Evolutionary conservation across 352 stramenopile species (phyloP), one percentile per base, ranked within the genome.

Genomic region (Phytophthora hybrid): DNA sequence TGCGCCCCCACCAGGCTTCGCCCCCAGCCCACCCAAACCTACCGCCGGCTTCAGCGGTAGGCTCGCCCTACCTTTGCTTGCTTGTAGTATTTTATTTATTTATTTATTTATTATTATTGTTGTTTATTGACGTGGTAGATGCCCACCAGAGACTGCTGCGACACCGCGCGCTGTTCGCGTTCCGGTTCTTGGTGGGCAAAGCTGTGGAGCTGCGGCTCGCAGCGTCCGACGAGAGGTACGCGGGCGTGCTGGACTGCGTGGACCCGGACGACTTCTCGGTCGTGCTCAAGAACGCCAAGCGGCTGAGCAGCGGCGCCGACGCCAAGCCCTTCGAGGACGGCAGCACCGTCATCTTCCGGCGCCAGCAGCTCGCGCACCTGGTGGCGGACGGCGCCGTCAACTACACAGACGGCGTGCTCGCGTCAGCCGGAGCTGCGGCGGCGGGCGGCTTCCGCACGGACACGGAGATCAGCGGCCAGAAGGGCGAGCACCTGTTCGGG

Each of bases 381-480:
- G 67, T 82, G 21, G 83, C 78, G 14, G 83, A 93, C 19, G 89
- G 88, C 9, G 57, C 77, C 1, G 80, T 90, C 21, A 86, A 92
- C 54, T 94, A 94, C 73, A 76, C 80, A 29, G 85, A 94, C 14
- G 69, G 62, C 5, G 65, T 81, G 18, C 76, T 83, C 11, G 71
- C 80, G 10, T 69, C 68, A 9, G 64, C 66, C 37, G 58, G 69
- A 44, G 41, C 47, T 2, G 71, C 74, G 3, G 74, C 62, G 1
- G 69, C 71, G 0, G 46, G 58, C 4, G 87, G 84, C 18, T 92
- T 93, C 59, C 76, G 86, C 34, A 98, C 95, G 2, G 95, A 98
- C 79, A 93, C 85, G 37, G 92, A 98, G 74, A 98, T 98, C 78
- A 98, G 89, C 37, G 77, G 77, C 47, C 80, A 78, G 19, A 83